These are phyloP conservation scores for Pyricularia pennisetigena DNA, from an alignment of 2,329 filamentous ascomycete species.

Conservation along the genomic window DNA sequence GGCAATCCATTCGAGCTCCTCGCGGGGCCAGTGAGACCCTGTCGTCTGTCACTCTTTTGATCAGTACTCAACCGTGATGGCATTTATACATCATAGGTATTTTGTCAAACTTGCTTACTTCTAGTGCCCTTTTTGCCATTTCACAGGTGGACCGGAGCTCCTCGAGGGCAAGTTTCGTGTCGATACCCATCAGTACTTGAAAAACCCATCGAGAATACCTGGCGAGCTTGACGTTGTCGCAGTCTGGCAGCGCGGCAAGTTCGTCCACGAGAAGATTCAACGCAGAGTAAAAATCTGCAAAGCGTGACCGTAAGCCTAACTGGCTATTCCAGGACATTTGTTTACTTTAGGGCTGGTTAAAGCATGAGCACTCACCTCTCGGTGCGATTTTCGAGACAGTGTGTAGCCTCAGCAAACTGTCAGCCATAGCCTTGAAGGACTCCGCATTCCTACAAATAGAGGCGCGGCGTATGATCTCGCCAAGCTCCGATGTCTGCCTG, in stretches of 20 bases:
- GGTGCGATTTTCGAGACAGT: slow-evolving; percentile 32
- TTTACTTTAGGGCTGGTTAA: not conserved
- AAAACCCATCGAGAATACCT: slow-evolving; percentile 75
- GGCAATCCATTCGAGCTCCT: slow-evolving; percentile 70
- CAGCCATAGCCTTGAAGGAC: slow-evolving; percentile 54
- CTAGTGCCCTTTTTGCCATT: slow-evolving; percentile 38
- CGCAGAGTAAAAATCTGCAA: slow-evolving; percentile 36
- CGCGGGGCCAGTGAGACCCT: slow-evolving; percentile 42
- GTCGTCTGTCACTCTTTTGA: slow-evolving; percentile 19
- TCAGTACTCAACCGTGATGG: not conserved
- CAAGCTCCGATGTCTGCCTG: slow-evolving; percentile 57
- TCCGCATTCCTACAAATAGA: slow-evolving; percentile 30
- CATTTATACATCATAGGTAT: not conserved
- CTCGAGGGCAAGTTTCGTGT: slow-evolving; percentile 44
- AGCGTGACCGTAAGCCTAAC: not conserved
- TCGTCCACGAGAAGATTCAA: slow-evolving; percentile 62
- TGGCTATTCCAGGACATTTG: not conserved
- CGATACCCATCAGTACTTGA: slow-evolving; percentile 50
- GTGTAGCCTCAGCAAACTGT: slow-evolving; percentile 44
- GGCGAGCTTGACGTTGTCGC: slow-evolving; percentile 51
- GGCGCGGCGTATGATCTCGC: slow-evolving; percentile 45
- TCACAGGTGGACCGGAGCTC: slow-evolving; percentile 54
- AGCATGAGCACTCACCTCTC: slow-evolving; percentile 28
- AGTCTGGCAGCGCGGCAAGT: slow-evolving; percentile 46
- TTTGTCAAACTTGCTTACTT: slow-evolving; percentile 25